Evolutionary conservation across 163 green algal genomes (phyloP).

Genomic region (Chloromonas sp.): DNA sequence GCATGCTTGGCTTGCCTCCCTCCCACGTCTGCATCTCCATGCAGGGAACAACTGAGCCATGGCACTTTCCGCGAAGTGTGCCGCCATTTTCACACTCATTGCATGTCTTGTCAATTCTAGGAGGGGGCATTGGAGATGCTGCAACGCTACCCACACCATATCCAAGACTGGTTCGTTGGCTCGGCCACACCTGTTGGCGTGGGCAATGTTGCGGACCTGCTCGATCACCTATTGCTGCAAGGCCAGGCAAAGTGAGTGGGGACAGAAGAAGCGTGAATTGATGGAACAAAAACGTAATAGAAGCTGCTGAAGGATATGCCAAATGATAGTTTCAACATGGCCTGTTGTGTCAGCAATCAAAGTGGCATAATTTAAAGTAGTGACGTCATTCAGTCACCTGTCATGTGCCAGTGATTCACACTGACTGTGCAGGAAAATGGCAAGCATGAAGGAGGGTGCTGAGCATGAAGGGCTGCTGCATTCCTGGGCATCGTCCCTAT

Average conservation of each 20-base stretch:
- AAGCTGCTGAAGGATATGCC: background rate
- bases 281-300: too few relatives aligned
- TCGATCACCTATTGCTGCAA: slow-evolving; percentile 16
- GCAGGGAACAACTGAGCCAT: too few relatives aligned
- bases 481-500: too few relatives aligned
- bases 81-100: too few relatives aligned
- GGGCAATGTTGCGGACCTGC: slow-evolving; percentile 17
- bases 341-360: background rate
- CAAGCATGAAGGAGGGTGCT: background rate
- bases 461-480: background rate
- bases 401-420: too few relatives aligned
- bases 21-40: too few relatives aligned
- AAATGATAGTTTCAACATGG: background rate
- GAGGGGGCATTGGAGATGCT: background rate
- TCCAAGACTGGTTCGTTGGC: slow-evolving; percentile 1
- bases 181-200: slow-evolving; percentile 7
- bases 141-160: background rate
- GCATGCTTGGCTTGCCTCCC: too few relatives aligned
- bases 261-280: background rate
- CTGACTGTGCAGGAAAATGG: background rate
- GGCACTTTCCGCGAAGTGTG: too few relatives aligned
- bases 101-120: too few relatives aligned
- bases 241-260: background rate
- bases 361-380: background rate
- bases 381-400: background rate